phyloP scores from a whole-genome alignment of 495 filamentous ascomycete species.

The Talaromyces adpressus region DNA sequence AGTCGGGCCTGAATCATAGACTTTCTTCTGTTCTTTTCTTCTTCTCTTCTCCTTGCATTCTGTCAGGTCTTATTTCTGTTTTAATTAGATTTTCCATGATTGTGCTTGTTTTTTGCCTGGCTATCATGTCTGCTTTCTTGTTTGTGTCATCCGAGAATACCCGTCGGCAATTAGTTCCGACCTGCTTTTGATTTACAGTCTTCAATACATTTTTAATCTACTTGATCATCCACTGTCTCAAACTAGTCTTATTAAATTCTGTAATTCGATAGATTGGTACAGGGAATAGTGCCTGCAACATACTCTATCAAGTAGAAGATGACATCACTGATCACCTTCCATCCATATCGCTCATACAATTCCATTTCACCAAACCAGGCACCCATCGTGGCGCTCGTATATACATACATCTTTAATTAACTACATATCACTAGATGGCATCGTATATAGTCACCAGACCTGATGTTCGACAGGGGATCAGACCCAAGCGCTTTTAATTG shows the following conservation, averaged over 20 bases:
- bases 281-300: neutral
- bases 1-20: neutral
- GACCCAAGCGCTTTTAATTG: neutral
- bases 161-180: constrained; percentile 1
- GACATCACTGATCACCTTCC: neutral
- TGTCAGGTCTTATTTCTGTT: neutral
- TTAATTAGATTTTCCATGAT: neutral
- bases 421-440: neutral
- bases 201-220: neutral
- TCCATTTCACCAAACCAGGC: neutral
- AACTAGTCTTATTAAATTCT: neutral
- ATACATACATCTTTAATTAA: neutral
- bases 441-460: neutral
- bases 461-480: neutral
- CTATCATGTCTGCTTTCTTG: neutral
- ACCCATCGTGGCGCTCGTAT: neutral
- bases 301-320: neutral
- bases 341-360: neutral
- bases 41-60: neutral
- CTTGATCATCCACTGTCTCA: neutral
- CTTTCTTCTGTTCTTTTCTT: neutral
- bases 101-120: neutral
- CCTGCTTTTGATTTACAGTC: neutral
- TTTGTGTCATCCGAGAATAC: neutral
- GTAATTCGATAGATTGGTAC: too few relatives aligned